Evolutionary conservation across 1,139 yeast species (phyloP), one percentile per base, ranked within the genome.

Genomic region (Casaregolazyma suthepensis): DNA sequence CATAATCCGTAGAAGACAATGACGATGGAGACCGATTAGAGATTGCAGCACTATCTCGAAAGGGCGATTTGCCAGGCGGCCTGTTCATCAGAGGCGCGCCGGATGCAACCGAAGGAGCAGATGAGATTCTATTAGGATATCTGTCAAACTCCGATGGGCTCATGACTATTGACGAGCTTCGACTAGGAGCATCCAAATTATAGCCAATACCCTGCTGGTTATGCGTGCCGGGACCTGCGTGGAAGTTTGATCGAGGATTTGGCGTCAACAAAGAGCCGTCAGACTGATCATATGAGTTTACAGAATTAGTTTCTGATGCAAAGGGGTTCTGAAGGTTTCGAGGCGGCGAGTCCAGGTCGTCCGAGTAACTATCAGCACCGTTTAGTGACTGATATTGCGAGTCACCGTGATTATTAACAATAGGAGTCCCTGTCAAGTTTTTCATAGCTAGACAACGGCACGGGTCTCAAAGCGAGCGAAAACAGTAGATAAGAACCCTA

Each of bases 121-220:
- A 64, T n/a, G 64, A 58, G 43, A 66, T 63, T 35, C 72, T 60
- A 47, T 67, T 62, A n/a, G 74, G 74, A 57, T 71, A 71, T 46
- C 74, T 62, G 60, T 71, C 74, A 51, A 65, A 68, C 52, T 69
- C 73, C 10, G 62, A 57, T 7, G 71, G 61, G 29, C 57, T 58
- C 59, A 62, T 54, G 40, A 59, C 66, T n/a, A 61, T 55, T 10
- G 66, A 62, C 38, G 59, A 59, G 38, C 63, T 47, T 13, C 45
- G 46, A 20, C 37, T 31, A 10, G 52, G 38, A 31, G 31, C 45
- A 37, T 53, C 51, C 42, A 52, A 46, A 45, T 52, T 37, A 43
- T 56, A 45, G 44, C 51, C 47, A 51, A 50, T 5, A 15, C 40
- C 40, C 22, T 22, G 45, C 18, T 42, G 45, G 17, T 13, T 22